phyloP scores from a whole-genome alignment of 305 asterid species.

The Fraxinus sp. region DNA sequence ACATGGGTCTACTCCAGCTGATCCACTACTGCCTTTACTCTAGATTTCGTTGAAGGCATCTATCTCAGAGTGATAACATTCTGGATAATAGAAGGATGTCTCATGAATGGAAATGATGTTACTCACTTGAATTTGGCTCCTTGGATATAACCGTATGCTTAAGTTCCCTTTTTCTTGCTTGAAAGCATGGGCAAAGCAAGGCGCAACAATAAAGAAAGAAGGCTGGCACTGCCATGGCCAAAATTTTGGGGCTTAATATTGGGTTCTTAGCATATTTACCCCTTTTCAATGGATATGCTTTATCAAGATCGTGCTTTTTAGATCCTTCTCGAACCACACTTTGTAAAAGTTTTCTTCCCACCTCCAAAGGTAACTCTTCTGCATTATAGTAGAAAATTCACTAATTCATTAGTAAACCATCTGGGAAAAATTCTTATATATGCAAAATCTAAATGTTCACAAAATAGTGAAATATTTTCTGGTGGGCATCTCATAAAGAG shows the following conservation, averaged over 20 bases:
- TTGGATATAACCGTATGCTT: slow-evolving; percentile 53
- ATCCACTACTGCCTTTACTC: background rate
- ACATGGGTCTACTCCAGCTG: background rate
- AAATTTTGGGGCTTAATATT: slow-evolving; percentile 40
- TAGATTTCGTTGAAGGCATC: background rate
- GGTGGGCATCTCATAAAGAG: slow-evolving; percentile 8
- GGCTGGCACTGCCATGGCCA: slow-evolving; percentile 68
- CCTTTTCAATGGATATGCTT: slow-evolving; percentile 29
- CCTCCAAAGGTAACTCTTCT: slow-evolving; percentile 45
- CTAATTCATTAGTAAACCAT: slow-evolving; percentile 2
- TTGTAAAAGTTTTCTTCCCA: slow-evolving; percentile 50
- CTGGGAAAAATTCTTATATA: background rate
- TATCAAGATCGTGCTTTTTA: slow-evolving; percentile 29
- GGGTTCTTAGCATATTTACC: slow-evolving; percentile 32
- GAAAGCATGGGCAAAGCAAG: slow-evolving; percentile 79
- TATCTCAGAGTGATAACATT: background rate
- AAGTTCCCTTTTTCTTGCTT: slow-evolving; percentile 59
- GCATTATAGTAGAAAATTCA: slow-evolving; percentile 28
- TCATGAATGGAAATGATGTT: background rate
- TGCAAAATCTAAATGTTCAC: background rate
- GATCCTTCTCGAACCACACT: slow-evolving; percentile 45
- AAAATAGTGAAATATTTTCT: background rate
- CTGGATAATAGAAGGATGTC: slow-evolving; percentile 12
- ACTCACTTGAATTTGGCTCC: slow-evolving; percentile 81
- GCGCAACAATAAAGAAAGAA: slow-evolving; percentile 65